Evolutionary conservation across 1,284 basidiomycete genomes (phyloP).

Genomic region (Apiotrichum laibachii): DNA sequence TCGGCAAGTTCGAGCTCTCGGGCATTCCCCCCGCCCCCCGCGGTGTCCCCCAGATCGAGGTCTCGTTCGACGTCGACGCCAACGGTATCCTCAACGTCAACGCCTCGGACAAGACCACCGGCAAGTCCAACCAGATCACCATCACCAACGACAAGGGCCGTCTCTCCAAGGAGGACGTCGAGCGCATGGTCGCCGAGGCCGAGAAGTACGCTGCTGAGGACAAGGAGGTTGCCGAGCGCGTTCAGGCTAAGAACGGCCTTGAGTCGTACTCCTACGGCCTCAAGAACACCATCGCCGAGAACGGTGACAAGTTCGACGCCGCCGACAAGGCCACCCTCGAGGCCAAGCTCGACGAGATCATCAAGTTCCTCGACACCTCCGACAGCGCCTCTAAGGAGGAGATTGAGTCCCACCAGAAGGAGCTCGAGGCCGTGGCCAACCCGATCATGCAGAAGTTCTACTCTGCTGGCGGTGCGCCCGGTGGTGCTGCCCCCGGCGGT

Average conservation of each 20-base stretch:
- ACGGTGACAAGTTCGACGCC: constrained; percentile 80
- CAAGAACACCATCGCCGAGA: constrained; percentile 81
- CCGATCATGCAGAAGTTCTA: constrained; percentile 49
- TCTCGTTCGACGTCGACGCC: constrained; percentile 98
- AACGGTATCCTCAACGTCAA: constrained; percentile 94
- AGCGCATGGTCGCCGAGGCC: constrained; percentile 91
- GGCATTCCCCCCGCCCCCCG: constrained; percentile 97
- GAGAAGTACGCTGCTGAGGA: constrained; percentile 65
- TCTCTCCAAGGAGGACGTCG: constrained; percentile 96
- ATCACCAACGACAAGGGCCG: constrained; percentile 98
- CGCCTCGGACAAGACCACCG: constrained; percentile 95
- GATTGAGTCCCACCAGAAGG: constrained; percentile 91
- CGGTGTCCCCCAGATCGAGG: constrained; percentile 97
- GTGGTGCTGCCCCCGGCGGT: constrained; percentile 53
- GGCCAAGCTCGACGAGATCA: constrained; percentile 76
- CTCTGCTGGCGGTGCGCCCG: constrained; percentile 71
- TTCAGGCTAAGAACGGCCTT: constrained; percentile 62
- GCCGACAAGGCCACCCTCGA: constrained; percentile 87
- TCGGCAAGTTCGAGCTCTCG: constrained; percentile 98
- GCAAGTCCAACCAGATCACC: constrained; percentile 74
- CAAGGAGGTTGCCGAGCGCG: constrained; percentile 60
- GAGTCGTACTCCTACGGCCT: constrained; percentile 94
- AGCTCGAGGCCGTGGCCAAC: constrained; percentile 69
- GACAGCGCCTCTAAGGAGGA: constrained; percentile 88
- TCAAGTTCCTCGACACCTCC: constrained; percentile 90